Base-by-base conservation (phyloP, 495 filamentous ascomycete genomes). In the Bryoglossum gracile region DNA sequence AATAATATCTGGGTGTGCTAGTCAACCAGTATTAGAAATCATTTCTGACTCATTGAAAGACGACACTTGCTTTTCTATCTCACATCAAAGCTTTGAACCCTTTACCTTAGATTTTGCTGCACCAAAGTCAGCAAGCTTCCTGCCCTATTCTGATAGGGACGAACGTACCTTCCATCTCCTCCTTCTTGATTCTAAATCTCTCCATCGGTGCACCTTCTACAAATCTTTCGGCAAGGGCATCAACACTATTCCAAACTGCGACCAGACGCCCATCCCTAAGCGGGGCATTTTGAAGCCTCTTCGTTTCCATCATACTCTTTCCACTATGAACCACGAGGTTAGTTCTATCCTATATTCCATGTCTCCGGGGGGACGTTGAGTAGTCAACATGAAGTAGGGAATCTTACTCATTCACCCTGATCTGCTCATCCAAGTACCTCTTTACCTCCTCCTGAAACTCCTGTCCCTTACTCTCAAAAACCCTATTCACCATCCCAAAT, bases 251-350 rank as follows among this genome's bases (percentile, higher is more conserved):
- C 22, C 25, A 42, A 3, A 59, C 56, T 10, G 56, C 56, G 2
- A 59, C 10, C 30, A 59, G 41, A 22, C 56, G 40, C 22, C 34
- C 48, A 46, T 55, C 52, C 36, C 52, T 52, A 34, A 54, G 21
- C 13, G 50, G 38, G n/a, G 41, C 54, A 57, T 60, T 60, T 28
- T 60, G 57, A 19, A 60, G 23, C 17, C 57, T 54, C 44, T 60
- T 60, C 50, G 48, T 56, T 39, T 60, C 57, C 46, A 57, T 56
- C 57, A 60, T 57, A 28, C 51, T 55, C 48, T 60, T 60, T 21
- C 53, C 57, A 60, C 57, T 54, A 43, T 56, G 54, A 21, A 51
- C 43, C n/a, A n/a, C n/a, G n/a, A n/a, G n/a, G n/a, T n/a, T n/a
- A n/a, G n/a, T n/a, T n/a, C n/a, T n/a, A n/a, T n/a, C n/a, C n/a